A percentile compares a stretch with the other conserved stretches of the same genome.
Conservation (phyloP, 1,139 yeast species). For the Yamadazyma membranifaciens region DNA sequence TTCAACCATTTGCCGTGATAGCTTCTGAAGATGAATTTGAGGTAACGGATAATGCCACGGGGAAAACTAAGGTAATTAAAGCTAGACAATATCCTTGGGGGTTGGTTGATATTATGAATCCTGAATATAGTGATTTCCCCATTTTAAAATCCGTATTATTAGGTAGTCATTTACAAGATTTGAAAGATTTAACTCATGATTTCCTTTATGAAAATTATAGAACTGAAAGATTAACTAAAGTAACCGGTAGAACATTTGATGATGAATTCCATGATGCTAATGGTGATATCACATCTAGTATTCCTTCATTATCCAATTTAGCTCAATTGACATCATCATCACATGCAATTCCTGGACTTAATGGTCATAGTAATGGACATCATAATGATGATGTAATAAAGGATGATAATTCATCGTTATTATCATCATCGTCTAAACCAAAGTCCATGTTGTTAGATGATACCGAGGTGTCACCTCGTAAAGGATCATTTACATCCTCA, state of each 20-base stretch:
- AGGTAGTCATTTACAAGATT: conserved; percentile 90
- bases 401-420: conserved; percentile 22
- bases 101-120: conserved; percentile 75
- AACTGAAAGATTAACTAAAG: conserved; percentile 71
- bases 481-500: conserved; percentile 32
- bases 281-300: conserved; percentile 17
- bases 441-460: conserved; percentile 36
- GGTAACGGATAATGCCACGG: conserved; percentile 51
- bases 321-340: conserved; percentile 49
- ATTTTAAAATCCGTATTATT: conserved; percentile 77
- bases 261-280: conserved; percentile 33
- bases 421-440: conserved; percentile 27
- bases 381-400: conserved; percentile 14
- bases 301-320: conserved; percentile 64
- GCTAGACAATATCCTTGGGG: conserved; percentile 98
- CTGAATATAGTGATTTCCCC: conserved; percentile 80
- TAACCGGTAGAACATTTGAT: conserved; percentile 31
- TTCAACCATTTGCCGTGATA: conserved; percentile 86
- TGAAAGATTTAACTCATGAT: conserved; percentile 91
- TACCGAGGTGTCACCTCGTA: conserved; percentile 22
- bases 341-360: conserved; percentile 7
- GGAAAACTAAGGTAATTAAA: conserved; percentile 53
- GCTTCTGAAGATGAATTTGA: conserved; percentile 63
- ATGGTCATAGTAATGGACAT: not conserved
- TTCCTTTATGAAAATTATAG: conserved; percentile 89